phyloP scores from a whole-genome alignment of 768 basidiomycete species.

The Phylloporus scabripes region DNA sequence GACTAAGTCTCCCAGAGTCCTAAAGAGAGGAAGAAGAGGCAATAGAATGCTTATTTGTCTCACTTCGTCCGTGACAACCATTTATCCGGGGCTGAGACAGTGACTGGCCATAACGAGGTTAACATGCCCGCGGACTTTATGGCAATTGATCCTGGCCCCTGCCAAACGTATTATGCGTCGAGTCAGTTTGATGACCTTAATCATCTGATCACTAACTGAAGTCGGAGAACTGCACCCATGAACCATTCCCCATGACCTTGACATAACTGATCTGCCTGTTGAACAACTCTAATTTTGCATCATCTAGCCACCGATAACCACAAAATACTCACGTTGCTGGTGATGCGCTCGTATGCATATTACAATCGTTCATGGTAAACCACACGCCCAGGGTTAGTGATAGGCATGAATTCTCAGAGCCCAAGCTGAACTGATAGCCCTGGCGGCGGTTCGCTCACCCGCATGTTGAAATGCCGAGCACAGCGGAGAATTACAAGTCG shows the following conservation, averaged over 20 bases:
- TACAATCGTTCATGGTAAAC: background rate
- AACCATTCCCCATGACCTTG: slow-evolving; percentile 8
- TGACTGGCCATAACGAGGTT: slow-evolving; percentile 22
- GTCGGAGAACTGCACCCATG: background rate
- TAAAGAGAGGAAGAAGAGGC: slow-evolving; percentile 9
- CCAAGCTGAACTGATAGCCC: too few relatives aligned
- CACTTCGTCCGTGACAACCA: slow-evolving; percentile 29
- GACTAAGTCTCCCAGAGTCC: slow-evolving; percentile 23
- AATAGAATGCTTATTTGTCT: background rate
- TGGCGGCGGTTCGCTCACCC: too few relatives aligned
- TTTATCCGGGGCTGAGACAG: too few relatives aligned
- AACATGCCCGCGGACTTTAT: slow-evolving; percentile 3
- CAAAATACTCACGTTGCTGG: background rate
- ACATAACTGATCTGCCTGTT: background rate
- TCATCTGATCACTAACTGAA: background rate
- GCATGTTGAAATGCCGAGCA: too few relatives aligned
- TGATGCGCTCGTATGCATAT: background rate
- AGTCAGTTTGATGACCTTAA: slow-evolving; percentile 3
- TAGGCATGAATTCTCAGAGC: too few relatives aligned
- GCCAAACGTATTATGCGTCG: slow-evolving; percentile 4
- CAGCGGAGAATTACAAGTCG: too few relatives aligned
- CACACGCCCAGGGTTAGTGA: background rate
- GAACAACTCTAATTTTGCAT: background rate
- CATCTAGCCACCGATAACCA: background rate
- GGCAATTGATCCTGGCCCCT: slow-evolving; percentile 12